Conservation (phyloP, 371 early-diverging fungal species). For the Mucor piriformis region DNA sequence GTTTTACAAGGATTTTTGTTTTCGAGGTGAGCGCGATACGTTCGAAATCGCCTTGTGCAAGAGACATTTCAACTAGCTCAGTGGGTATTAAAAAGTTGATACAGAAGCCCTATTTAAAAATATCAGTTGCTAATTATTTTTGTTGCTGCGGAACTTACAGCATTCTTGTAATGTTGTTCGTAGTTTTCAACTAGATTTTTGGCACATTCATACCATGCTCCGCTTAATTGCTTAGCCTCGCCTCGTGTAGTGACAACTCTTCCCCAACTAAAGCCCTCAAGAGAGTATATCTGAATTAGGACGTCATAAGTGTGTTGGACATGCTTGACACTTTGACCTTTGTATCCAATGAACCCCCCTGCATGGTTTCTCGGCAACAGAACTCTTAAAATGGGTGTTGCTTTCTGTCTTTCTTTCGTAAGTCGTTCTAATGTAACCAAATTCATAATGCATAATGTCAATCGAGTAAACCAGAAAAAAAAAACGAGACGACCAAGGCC, state of each 20-base stretch:
- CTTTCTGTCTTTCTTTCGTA: no score
- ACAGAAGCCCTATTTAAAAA: neutral
- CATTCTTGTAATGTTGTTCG: neutral
- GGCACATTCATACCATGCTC: neutral
- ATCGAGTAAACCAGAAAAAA: neutral
- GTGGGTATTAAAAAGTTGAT: conserved; percentile 10
- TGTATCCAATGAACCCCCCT: neutral
- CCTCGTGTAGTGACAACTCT: neutral
- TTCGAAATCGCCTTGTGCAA: neutral
- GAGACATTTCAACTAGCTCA: neutral
- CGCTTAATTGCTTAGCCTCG: no score
- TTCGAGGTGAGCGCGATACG: neutral
- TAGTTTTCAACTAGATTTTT: neutral
- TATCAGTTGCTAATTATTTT: no score
- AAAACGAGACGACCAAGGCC: neutral
- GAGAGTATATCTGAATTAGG: neutral
- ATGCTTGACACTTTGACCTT: neutral
- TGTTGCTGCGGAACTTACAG: no score
- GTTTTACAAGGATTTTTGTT: neutral
- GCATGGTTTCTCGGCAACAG: neutral
- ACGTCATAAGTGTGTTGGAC: neutral
- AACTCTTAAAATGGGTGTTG: neutral
- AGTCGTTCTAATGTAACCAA: neutral
- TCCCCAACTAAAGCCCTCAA: neutral
- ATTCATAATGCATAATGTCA: neutral